Evolutionary conservation across 176 grass and related monocot genomes (phyloP).

Genomic region (Avena eriantha): DNA sequence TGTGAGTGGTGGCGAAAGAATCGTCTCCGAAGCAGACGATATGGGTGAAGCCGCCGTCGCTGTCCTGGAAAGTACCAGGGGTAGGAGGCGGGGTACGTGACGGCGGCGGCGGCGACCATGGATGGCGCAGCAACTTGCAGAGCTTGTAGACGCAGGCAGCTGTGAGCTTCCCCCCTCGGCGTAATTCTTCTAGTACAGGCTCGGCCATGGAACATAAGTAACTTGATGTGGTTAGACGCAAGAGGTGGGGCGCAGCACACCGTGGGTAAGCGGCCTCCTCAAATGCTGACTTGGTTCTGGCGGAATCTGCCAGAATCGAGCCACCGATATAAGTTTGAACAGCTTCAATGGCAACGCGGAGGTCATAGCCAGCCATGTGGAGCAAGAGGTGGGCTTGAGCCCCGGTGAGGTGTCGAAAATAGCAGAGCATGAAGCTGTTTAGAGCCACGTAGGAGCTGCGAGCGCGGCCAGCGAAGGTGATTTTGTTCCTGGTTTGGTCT

Average conservation of each 20-base stretch:
- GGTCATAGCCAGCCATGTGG: not conserved
- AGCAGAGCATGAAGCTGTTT: too few relatives aligned
- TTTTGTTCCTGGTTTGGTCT: not conserved
- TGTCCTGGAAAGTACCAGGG: not conserved
- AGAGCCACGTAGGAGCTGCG: too few relatives aligned
- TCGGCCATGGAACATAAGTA: not conserved
- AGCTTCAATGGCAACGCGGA: not conserved
- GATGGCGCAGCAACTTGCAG: not conserved
- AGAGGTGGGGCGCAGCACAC: not conserved
- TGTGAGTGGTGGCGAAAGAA: not conserved
- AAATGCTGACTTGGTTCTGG: not conserved
- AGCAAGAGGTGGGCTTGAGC: not conserved
- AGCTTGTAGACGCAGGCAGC: not conserved
- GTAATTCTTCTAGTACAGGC: not conserved
- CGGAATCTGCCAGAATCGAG: not conserved
- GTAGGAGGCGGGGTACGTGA: not conserved
- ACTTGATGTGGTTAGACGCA: not conserved
- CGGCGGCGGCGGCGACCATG: not conserved
- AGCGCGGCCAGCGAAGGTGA: too few relatives aligned
- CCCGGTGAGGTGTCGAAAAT: not conserved
- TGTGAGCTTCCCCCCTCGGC: not conserved
- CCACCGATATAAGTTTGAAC: not conserved
- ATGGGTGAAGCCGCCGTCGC: not conserved
- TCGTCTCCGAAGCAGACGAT: not conserved
- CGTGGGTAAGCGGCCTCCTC: not conserved